Evolutionary conservation across 2,329 filamentous ascomycete genomes (phyloP).

Genomic region (Nemania sp.): DNA sequence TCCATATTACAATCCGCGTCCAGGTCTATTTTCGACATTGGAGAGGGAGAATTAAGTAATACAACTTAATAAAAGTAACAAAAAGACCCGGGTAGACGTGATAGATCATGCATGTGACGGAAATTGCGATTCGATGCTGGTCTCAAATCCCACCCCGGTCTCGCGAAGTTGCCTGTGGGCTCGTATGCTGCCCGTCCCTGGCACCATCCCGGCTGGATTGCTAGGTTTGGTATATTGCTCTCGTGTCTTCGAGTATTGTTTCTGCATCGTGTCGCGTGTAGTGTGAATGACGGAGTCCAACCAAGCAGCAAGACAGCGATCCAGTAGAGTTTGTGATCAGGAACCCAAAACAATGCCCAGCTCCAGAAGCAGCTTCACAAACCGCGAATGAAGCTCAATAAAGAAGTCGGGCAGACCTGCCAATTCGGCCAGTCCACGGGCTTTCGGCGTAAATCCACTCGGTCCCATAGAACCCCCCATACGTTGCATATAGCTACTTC

Average conservation of each 20-base stretch:
- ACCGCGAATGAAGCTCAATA: slow-evolving; percentile 66
- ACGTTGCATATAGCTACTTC: slow-evolving; percentile 58
- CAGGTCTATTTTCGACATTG: slow-evolving; percentile 9
- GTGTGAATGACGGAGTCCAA: neutral
- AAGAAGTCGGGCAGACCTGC: slow-evolving; percentile 71
- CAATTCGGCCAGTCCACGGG: slow-evolving; percentile 66
- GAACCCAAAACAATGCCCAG: slow-evolving; percentile 59
- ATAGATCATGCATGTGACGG: no score
- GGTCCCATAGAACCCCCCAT: slow-evolving; percentile 60
- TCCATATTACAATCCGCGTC: slow-evolving; percentile 16
- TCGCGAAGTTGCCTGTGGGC: no score
- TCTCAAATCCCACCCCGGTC: no score
- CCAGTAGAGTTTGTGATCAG: slow-evolving; percentile 35
- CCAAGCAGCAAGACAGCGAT: neutral
- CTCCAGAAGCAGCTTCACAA: slow-evolving; percentile 66
- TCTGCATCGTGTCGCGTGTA: neutral
- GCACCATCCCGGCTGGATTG: slow-evolving; percentile 8
- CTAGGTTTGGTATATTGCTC: neutral
- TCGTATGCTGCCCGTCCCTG: neutral
- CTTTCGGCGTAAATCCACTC: slow-evolving; percentile 59
- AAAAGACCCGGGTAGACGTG: neutral
- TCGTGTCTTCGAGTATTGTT: neutral
- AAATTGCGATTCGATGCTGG: no score
- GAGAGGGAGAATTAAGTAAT: neutral
- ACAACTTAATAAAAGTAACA: neutral